Percentiles rank a stretch among this genome's conserved stretches.
These are phyloP conservation scores for Spizellomyces punctatus DNA, from an alignment of 192 early-diverging fungal genomes.

Conservation along the genomic window DNA sequence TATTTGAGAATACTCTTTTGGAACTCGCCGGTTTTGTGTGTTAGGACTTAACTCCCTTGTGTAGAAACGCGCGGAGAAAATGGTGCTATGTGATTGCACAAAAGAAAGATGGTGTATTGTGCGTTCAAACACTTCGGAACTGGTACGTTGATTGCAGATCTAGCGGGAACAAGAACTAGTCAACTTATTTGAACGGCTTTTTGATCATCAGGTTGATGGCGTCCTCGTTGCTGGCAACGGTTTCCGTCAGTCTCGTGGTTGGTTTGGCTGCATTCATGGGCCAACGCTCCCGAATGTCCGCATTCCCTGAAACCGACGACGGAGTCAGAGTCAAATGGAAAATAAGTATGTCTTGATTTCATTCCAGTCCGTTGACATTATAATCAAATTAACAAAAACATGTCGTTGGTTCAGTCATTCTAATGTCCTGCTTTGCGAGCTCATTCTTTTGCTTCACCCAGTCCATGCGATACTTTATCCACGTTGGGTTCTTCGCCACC, in stretches of 20 bases:
- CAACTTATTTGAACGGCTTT: not conserved
- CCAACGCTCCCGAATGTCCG: no score
- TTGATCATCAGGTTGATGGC: constrained; percentile 16
- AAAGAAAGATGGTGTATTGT: constrained; percentile 1
- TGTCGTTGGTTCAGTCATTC: not conserved
- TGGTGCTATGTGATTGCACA: constrained; percentile 1
- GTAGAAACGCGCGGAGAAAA: not conserved
- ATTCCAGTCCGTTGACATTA: no score
- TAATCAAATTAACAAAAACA: not conserved
- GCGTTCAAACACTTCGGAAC: constrained; percentile 24
- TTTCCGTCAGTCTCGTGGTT: not conserved
- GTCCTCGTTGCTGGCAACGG: constrained; percentile 1
- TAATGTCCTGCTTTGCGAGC: constrained; percentile 5
- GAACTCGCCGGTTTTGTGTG: no score
- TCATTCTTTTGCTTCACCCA: constrained; percentile 25
- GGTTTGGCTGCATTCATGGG: constrained; percentile 7
- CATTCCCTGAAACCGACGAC: no score
- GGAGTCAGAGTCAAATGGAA: constrained; percentile 1
- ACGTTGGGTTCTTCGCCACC: constrained; percentile 4
- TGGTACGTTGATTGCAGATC: not conserved
- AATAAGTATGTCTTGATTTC: constrained; percentile 1
- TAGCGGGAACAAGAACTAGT: not conserved
- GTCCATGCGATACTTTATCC: constrained; percentile 22
- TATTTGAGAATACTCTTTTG: no score
- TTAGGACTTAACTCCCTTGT: no score